These are phyloP conservation scores for Cladobotryum mycophilum DNA, from an alignment of 2,329 filamentous ascomycete genomes.

Conservation along the genomic window DNA sequence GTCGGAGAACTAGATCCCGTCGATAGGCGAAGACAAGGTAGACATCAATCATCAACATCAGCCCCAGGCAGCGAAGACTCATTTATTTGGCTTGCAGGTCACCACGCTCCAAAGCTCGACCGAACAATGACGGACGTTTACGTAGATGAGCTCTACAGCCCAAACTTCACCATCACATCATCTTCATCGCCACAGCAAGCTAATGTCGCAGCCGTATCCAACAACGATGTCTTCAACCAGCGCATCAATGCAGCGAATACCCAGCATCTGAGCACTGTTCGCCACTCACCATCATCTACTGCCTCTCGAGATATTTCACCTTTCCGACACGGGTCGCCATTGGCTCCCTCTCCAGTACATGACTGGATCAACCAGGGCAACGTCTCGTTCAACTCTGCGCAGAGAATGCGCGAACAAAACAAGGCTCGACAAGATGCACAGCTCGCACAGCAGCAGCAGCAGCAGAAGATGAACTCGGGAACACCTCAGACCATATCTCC, in stretches of 20 bases:
- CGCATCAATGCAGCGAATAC: constrained; percentile 73
- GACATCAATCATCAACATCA: constrained; percentile 18
- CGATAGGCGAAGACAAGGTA: constrained; percentile 50
- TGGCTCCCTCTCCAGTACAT: constrained; percentile 46
- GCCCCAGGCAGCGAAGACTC: constrained; percentile 20
- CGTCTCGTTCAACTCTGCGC: constrained; percentile 44
- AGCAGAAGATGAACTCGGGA: constrained; percentile 35
- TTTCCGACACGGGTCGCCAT: constrained; percentile 64
- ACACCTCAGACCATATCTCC: constrained; percentile 86
- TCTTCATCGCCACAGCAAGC: constrained; percentile 45
- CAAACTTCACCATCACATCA: constrained; percentile 54
- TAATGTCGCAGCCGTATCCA: constrained; percentile 41
- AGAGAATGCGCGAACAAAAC: constrained; percentile 54
- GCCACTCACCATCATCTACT: constrained; percentile 41
- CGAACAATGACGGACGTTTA: constrained; percentile 82
- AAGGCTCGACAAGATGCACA: constrained; percentile 55
- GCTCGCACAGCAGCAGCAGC: constrained; percentile 36
- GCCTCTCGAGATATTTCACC: constrained; percentile 36
- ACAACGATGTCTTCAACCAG: constrained; percentile 62
- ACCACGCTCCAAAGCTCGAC: constrained; percentile 66
- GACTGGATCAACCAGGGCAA: constrained; percentile 32
- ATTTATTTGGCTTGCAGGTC: constrained; percentile 41
- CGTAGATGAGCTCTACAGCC: constrained; percentile 78
- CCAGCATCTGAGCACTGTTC: constrained; percentile 56
- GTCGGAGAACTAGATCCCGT: constrained; percentile 43